Conservation (phyloP, 345 rosid genomes). For the Corchorus capsularis region DNA sequence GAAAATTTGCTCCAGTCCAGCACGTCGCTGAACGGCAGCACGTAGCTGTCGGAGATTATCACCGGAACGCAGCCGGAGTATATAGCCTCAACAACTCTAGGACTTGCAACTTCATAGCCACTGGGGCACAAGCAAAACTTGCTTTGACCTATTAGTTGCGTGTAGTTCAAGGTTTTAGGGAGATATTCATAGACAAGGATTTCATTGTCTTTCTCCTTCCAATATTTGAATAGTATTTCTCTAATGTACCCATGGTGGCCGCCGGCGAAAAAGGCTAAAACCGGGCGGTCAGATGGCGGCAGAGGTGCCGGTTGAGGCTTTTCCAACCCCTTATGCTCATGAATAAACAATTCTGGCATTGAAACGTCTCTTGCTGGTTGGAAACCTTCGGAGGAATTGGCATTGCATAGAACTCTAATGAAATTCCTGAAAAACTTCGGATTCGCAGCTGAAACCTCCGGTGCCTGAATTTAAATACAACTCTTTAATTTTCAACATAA, state of each 20-base stretch:
- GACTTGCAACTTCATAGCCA: slow-evolving; percentile 55
- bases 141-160: slow-evolving; percentile 31
- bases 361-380: slow-evolving; percentile 44
- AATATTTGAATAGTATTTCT: slow-evolving; percentile 32
- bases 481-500: too few relatives aligned
- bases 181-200: slow-evolving; percentile 38
- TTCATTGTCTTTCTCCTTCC: slow-evolving; percentile 39
- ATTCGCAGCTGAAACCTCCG: slow-evolving; percentile 34
- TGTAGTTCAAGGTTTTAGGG: slow-evolving; percentile 39
- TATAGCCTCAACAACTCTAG: slow-evolving; percentile 44
- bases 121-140: slow-evolving; percentile 55
- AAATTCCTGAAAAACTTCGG: slow-evolving; percentile 39
- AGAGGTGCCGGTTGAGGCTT: background rate
- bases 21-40: slow-evolving; percentile 48
- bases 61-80: slow-evolving; percentile 49
- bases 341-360: slow-evolving; percentile 40
- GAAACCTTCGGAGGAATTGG: slow-evolving; percentile 53
- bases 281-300: slow-evolving; percentile 25
- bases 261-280: slow-evolving; percentile 53
- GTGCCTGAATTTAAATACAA: slow-evolving; percentile 47
- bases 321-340: background rate
- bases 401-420: slow-evolving; percentile 54
- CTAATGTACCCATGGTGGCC: slow-evolving; percentile 44
- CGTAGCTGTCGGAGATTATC: slow-evolving; percentile 40
- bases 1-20: slow-evolving; percentile 46